Evolutionary conservation across 176 grass and related monocot genomes (phyloP), one percentile per base, ranked within the genome.

Genomic region (Tillandsia fasciculata): DNA sequence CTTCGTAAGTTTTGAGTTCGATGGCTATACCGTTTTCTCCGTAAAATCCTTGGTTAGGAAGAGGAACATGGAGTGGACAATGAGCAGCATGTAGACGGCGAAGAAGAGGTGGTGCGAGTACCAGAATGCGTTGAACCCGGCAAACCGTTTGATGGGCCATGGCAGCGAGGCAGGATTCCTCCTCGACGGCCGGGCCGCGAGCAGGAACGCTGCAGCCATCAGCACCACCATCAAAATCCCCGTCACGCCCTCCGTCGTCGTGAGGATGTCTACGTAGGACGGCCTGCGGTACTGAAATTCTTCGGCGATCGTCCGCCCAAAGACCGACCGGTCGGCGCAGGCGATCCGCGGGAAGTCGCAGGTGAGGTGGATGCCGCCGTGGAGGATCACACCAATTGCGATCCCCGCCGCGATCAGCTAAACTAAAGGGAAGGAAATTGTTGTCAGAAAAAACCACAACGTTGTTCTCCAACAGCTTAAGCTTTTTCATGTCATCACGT

Each of bases 11-110:
- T 33, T 33, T 33, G 29, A 33, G 29, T 5, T 33, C 29, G 29
- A 33, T 33, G 2, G 3, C 52, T 49, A 7, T 88, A 91, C 88
- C 81, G 84, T 91, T 12, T 91, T 91, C 81, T 84, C 78, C 3
- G 51, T 29, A 49, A 84, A 48, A 2, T 91, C 83, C 59, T 91
- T 70, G 12, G 78, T 78, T 15, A 91, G 71, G 66, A 84, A 91
- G 26, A 91, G 84, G 73, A 91, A 91, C 78, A 84, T 79, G 26
- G 88, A 91, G 50, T 91, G 84, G 50, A 91, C 65, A 3, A 87
- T 70, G 52, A 91, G 88, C 64, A 91, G 58, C 26, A 82, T 72
- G 67, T 91, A 91, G 29, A 91, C 84, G 18, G 78, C 65, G 20
- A 87, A 63, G 70, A 91, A 72, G 51, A 87, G 50, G 70, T 91